phyloP scores from a whole-genome alignment of 768 basidiomycete genomes.

The Serpula lacrymans region DNA sequence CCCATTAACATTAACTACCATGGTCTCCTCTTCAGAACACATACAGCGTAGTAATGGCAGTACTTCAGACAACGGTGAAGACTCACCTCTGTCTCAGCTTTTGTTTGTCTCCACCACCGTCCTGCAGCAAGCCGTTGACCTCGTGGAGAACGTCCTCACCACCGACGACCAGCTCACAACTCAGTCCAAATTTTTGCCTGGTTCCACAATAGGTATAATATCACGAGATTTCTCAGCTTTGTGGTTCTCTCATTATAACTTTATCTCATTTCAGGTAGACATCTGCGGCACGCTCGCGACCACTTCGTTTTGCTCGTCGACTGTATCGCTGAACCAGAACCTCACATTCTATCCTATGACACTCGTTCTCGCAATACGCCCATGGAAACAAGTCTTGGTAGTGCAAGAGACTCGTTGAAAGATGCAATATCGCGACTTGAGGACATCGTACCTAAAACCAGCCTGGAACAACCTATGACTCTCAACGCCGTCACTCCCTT shows the following conservation, averaged over 20 bases:
- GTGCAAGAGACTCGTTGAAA: conserved; percentile 55
- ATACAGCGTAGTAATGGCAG: too few species aligned
- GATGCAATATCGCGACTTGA: conserved; percentile 57
- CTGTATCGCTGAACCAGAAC: conserved; percentile 42
- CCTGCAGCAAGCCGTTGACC: conserved; percentile 68
- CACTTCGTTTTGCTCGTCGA: conserved; percentile 72
- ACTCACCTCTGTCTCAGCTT: conserved; percentile 48
- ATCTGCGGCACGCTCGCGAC: conserved; percentile 80
- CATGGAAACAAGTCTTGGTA: conserved; percentile 68
- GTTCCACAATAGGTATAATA: conserved; percentile 75
- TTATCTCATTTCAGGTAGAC: conserved; percentile 73
- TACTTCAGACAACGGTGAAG: too few species aligned
- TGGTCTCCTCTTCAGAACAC: too few species aligned
- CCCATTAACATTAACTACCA: too few species aligned
- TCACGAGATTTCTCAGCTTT: conserved; percentile 1
- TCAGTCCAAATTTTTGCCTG: conserved; percentile 74
- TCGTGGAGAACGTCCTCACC: conserved; percentile 62
- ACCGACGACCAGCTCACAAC: conserved; percentile 67
- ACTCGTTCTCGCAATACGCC: conserved; percentile 73
- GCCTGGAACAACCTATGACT: conserved; percentile 57
- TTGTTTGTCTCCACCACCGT: conserved; percentile 65
- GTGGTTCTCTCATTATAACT: conserved; percentile 3
- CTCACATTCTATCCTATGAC: conserved; percentile 70
- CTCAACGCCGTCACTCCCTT: conserved; percentile 81
- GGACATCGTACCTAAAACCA: conserved; percentile 43